Base-by-base conservation (phyloP, 73 alveolate genomes). In the Paramecium primaurelia region DNA sequence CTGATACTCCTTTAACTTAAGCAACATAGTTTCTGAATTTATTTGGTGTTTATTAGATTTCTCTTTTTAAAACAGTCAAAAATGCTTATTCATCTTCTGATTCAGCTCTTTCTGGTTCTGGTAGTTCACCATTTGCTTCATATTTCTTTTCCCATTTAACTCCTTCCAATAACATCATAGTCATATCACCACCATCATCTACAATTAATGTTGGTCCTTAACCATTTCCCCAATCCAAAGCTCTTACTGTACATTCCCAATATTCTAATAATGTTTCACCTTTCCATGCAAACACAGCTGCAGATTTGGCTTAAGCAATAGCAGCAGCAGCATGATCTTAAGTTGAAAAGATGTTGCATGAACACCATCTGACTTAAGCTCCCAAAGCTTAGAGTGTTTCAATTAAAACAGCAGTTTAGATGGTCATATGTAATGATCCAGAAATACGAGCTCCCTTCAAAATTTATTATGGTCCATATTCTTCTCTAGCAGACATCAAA, bases 281-380 rank as follows among this genome's bases (percentile, higher is more conserved):
- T 94, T 97, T 97, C 99, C 99, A 97, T 36, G 99, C 99, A 92
- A 96, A 97, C 77, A 97, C 99, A 47, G 95, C 93, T 86, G 99
- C 96, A 45, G 98, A 95, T 86, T 92, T 92, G 5, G 98, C 99
- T 86, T 93, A 93, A 92, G 96, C 99, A 86, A 97, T 94, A 90
- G 99, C 99, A 16, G 99, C 99, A 30, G 99, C 99, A 28, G 99
- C 99, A 83, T 97, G 98, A 91, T 97, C 99, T 94, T 97, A 97
- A 32, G 99, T 97, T 91, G 99, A 96, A 97, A 92, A 97, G 96
- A 97, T 97, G 98, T 97, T 97, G 98, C 99, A 97, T 10, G 98
- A 93, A 94, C 97, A 92, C 99, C 99, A 97, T 86, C 99, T 96
- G 85, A 97, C 98, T 84, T 96, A 86, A 58, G 99, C 99, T 22